Conservation (phyloP, 2,329 filamentous ascomycete species). For the Coniella vitis region DNA sequence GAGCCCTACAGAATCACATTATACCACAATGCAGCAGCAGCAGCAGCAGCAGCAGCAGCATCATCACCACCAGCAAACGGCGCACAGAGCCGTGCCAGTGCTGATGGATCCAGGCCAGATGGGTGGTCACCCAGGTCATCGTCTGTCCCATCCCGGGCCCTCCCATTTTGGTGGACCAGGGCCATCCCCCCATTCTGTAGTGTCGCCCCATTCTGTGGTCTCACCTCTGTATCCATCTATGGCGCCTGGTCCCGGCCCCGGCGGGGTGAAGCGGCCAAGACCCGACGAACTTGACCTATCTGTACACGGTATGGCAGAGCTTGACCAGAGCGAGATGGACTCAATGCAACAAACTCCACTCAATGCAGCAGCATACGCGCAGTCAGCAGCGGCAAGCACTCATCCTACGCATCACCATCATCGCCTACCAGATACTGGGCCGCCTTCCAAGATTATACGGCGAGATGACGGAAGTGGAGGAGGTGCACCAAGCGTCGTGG, state of each 20-base stretch:
- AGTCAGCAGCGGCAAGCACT: constrained; percentile 38
- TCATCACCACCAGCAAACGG: constrained; percentile 29
- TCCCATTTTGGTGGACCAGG: constrained; percentile 45
- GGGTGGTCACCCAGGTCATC: constrained; percentile 40
- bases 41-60: constrained; percentile 17
- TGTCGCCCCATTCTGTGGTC: constrained; percentile 40
- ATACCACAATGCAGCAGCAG: constrained; percentile 34
- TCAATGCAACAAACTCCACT: constrained; percentile 48
- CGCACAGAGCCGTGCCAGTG: constrained; percentile 45
- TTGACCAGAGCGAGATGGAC: constrained; percentile 50
- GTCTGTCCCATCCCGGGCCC: constrained; percentile 45
- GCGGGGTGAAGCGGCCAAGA: constrained; percentile 43
- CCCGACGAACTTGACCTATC: constrained; percentile 54
- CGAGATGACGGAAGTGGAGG: constrained; percentile 45
- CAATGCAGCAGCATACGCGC: constrained; percentile 42
- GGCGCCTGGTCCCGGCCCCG: constrained; percentile 26
- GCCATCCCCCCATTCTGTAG: constrained; percentile 37
- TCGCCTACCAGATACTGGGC: constrained; percentile 66
- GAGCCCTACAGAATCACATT: constrained; percentile 26
- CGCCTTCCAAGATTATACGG: constrained; percentile 61
- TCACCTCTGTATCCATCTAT: constrained; percentile 45
- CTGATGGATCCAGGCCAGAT: constrained; percentile 51
- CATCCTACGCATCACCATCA: constrained; percentile 72
- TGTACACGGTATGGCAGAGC: constrained; percentile 41
- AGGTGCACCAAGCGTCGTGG: constrained; percentile 76